A percentile compares a stretch with the other conserved stretches of the same genome.
phyloP scores from a whole-genome alignment of 768 basidiomycete species.

The Mycena epipterygia region DNA sequence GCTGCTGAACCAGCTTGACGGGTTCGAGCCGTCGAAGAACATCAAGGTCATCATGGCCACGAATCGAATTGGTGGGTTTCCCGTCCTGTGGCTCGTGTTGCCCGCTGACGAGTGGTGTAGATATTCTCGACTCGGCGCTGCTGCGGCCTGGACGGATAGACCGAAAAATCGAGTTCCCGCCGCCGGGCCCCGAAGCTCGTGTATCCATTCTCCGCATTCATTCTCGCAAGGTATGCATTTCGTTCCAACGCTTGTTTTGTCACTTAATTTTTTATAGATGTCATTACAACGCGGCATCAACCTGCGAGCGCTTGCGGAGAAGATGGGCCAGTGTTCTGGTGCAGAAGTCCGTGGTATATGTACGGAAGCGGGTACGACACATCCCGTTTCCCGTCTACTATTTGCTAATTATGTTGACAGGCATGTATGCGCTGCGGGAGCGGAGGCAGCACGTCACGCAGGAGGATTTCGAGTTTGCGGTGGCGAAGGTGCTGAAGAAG shows the following conservation, averaged over 20 bases:
- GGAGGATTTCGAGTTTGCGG: constrained; percentile 99
- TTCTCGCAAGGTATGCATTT: constrained; percentile 81
- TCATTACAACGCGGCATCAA: constrained; percentile 98
- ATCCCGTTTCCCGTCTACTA: neutral
- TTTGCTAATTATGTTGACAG: constrained; percentile 49
- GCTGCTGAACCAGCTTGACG: constrained; percentile 89
- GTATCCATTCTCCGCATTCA: constrained; percentile 98
- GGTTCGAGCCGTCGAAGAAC: constrained; percentile 97
- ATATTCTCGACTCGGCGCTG: constrained; percentile 95
- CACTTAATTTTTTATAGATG: constrained; percentile 69
- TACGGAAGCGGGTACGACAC: constrained; percentile 87
- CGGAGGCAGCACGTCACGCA: constrained; percentile 97
- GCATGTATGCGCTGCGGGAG: constrained; percentile 97
- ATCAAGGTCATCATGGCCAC: constrained; percentile 98
- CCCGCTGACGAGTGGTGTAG: constrained; percentile 52
- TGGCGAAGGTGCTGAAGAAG: constrained; percentile 97
- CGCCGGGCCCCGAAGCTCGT: constrained; percentile 96
- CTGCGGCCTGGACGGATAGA: constrained; percentile 96
- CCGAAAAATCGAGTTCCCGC: constrained; percentile 97
- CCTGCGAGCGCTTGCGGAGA: constrained; percentile 94
- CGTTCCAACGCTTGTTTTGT: neutral
- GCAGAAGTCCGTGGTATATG: constrained; percentile 98
- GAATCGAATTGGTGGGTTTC: constrained; percentile 86
- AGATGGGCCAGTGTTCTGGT: constrained; percentile 99
- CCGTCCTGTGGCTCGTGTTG: neutral